phyloP scores from a whole-genome alignment of 768 basidiomycete genomes.

The Auriculariales sp. region DNA sequence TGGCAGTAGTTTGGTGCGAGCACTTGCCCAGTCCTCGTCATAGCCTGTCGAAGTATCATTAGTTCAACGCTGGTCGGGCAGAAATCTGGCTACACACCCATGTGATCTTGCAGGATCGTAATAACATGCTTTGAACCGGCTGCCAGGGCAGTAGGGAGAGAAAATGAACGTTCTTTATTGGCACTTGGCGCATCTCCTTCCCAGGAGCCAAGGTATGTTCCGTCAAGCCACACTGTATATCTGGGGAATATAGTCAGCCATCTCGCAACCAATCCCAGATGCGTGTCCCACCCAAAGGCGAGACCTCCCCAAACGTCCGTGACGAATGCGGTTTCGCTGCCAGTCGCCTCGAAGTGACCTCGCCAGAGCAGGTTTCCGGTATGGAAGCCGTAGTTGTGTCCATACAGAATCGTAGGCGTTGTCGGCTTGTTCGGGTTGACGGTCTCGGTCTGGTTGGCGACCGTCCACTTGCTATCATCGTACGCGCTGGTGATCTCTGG shows the following conservation, averaged over 20 bases:
- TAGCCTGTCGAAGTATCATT: no score
- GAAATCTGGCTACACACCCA: slow-evolving; percentile 53
- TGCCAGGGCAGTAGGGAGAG: slow-evolving; percentile 40
- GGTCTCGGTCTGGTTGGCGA: slow-evolving; percentile 55
- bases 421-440: slow-evolving; percentile 55
- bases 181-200: background rate
- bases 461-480: slow-evolving; percentile 48
- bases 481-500: slow-evolving; percentile 50
- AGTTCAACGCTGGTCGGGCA: no score
- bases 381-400: slow-evolving; percentile 16
- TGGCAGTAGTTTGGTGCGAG: no score
- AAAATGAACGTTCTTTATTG: slow-evolving; percentile 30
- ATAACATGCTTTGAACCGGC: slow-evolving; percentile 53
- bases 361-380: slow-evolving; percentile 28
- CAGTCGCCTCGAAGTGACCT: slow-evolving; percentile 32
- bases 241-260: no score
- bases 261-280: no score
- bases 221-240: slow-evolving; percentile 36
- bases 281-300: no score
- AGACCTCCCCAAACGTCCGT: slow-evolving; percentile 27
- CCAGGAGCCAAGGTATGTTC: slow-evolving; percentile 30
- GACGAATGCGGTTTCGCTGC: slow-evolving; percentile 28
- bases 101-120: slow-evolving; percentile 52
- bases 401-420: slow-evolving; percentile 63
- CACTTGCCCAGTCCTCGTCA: no score